Evolutionary conservation across 805 yeast genomes (phyloP).

Genomic region (Candida maesae): DNA sequence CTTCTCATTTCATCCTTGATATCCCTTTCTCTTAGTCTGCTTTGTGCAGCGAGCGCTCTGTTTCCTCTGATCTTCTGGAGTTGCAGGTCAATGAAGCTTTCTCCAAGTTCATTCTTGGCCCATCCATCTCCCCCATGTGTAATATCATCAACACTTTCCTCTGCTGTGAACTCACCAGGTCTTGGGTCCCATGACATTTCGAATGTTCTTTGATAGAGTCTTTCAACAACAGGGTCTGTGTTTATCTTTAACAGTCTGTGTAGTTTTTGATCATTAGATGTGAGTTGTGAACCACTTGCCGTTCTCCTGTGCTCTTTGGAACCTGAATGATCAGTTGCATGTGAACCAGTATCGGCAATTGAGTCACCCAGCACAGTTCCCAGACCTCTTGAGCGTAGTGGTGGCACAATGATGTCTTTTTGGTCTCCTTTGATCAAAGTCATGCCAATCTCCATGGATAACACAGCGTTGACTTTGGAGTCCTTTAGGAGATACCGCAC

Average conservation of each 20-base stretch:
- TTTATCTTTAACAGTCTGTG: slow-evolving; percentile 18
- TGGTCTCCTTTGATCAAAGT: slow-evolving; percentile 41
- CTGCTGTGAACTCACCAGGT: slow-evolving; percentile 59
- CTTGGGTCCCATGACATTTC: slow-evolving; percentile 59
- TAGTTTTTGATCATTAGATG: slow-evolving; percentile 11
- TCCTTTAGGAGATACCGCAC: slow-evolving; percentile 68
- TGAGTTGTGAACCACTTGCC: slow-evolving; percentile 8
- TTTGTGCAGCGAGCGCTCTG: background rate
- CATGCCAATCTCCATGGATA: slow-evolving; percentile 55
- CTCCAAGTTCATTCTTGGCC: slow-evolving; percentile 47
- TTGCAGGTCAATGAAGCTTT: slow-evolving; percentile 36
- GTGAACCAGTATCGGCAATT: slow-evolving; percentile 13
- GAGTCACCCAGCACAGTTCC: slow-evolving; percentile 35
- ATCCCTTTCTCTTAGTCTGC: slow-evolving; percentile 25
- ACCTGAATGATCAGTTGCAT: slow-evolving; percentile 5
- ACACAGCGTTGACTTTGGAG: slow-evolving; percentile 80
- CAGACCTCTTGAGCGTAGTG: slow-evolving; percentile 45
- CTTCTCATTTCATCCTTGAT: slow-evolving; percentile 37
- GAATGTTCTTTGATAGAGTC: slow-evolving; percentile 49
- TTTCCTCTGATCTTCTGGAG: slow-evolving; percentile 2
- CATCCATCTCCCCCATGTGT: slow-evolving; percentile 70
- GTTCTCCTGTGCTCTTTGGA: slow-evolving; percentile 6
- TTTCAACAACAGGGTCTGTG: slow-evolving; percentile 47
- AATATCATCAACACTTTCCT: slow-evolving; percentile 71
- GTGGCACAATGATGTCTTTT: slow-evolving; percentile 38